Percentiles rank a stretch among this genome's conserved stretches.
Conservation (phyloP, 352 stramenopile species). For the Aphanomyces stellatus region DNA sequence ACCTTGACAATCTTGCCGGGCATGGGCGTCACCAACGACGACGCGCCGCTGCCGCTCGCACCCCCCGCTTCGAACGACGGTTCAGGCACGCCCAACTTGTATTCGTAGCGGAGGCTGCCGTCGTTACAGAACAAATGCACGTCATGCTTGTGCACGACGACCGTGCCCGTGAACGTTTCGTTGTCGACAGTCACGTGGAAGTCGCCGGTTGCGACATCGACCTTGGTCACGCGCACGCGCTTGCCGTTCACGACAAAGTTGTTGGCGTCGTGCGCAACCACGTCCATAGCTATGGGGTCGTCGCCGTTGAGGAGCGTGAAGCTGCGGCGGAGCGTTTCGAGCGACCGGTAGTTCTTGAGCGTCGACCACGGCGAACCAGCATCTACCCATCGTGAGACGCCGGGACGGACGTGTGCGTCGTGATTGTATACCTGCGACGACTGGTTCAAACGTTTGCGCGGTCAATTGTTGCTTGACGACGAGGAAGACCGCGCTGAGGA, state of each 20-base stretch:
- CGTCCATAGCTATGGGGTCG: constrained; percentile 29
- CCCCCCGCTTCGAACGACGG: constrained; percentile 14
- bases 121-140: constrained; percentile 74
- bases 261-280: constrained; percentile 35
- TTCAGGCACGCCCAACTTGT: constrained; percentile 65
- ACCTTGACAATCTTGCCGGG: constrained; percentile 92
- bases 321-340: constrained; percentile 42
- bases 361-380: constrained; percentile 43
- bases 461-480: constrained; percentile 57
- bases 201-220: constrained; percentile 36
- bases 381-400: too few relatives aligned
- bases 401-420: too few relatives aligned
- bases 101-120: constrained; percentile 60
- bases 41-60: constrained; percentile 26
- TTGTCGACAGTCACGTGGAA: constrained; percentile 61
- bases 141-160: constrained; percentile 53
- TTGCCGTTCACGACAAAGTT: constrained; percentile 27
- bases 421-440: constrained; percentile 11
- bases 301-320: constrained; percentile 45
- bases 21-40: constrained; percentile 87
- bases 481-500: constrained; percentile 63
- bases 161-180: constrained; percentile 54
- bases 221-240: constrained; percentile 27
- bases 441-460: constrained; percentile 25
- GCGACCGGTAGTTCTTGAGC: constrained; percentile 49